These are phyloP conservation scores for Hymenoscyphus fructigenus DNA, from an alignment of 2,329 filamentous ascomycete species.

Conservation along the genomic window DNA sequence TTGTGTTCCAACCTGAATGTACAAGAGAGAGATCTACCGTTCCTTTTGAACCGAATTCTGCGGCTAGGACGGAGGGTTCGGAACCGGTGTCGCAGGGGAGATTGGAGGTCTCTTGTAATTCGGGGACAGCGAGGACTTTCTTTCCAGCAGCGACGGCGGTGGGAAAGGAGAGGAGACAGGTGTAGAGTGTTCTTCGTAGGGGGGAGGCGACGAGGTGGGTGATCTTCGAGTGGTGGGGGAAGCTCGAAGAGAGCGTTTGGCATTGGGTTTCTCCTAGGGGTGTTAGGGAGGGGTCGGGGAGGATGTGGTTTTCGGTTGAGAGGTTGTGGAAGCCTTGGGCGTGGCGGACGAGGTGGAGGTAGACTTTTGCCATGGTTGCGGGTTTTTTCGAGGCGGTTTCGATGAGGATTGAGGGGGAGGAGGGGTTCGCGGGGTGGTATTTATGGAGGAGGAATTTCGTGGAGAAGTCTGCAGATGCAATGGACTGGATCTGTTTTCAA, in stretches of 20 bases:
- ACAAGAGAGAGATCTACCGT: constrained; percentile 64
- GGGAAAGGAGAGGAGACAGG: constrained; percentile 68
- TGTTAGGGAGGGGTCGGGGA: constrained; percentile 80
- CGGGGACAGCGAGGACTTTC: constrained; percentile 64
- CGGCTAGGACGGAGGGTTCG: constrained; percentile 50
- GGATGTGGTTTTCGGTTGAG: constrained; percentile 61
- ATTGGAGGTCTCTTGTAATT: constrained; percentile 75
- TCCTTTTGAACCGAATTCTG: constrained; percentile 56
- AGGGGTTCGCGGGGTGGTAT: neutral
- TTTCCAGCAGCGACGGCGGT: constrained; percentile 45
- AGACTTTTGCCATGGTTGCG: constrained; percentile 34
- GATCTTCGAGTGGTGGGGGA: constrained; percentile 64
- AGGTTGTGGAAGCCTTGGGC: constrained; percentile 84
- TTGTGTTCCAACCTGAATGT: constrained; percentile 69
- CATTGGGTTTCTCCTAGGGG: constrained; percentile 76
- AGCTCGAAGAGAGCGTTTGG: constrained; percentile 56
- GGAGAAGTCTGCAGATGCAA: neutral
- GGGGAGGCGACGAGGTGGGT: constrained; percentile 76
- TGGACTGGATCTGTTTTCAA: constrained; percentile 2
- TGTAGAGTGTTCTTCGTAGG: constrained; percentile 77
- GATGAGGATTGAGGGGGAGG: neutral
- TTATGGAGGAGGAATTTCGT: neutral
- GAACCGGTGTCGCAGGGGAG: constrained; percentile 76
- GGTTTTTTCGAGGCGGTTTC: neutral
- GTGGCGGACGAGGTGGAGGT: constrained; percentile 69